phyloP scores from a whole-genome alignment of 164 flowering plant genomes.

The Stephania yunnanensis region DNA sequence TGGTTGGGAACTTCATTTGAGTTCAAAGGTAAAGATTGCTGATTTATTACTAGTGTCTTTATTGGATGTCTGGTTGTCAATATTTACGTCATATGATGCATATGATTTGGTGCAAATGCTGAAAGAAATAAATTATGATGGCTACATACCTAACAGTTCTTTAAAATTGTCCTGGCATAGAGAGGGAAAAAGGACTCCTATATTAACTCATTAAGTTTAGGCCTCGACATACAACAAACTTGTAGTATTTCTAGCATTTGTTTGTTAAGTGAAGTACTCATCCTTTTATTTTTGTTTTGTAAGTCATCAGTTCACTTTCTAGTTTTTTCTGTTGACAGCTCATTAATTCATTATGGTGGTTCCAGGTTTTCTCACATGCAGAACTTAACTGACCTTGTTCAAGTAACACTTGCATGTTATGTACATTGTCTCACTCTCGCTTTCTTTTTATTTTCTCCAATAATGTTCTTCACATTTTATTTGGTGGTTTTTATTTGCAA shows the following conservation, averaged over 20 bases:
- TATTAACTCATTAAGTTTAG: too few relatives aligned
- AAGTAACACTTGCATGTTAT: constrained; percentile 53
- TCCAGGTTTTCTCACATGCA: constrained; percentile 76
- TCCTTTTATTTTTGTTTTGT: not conserved
- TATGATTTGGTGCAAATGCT: not conserved
- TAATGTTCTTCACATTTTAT: not conserved
- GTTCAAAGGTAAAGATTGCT: constrained; percentile 45
- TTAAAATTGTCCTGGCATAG: not conserved
- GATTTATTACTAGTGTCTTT: not conserved
- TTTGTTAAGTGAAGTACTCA: not conserved
- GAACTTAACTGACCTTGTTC: constrained; percentile 84
- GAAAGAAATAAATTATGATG: not conserved
- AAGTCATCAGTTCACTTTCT: not conserved
- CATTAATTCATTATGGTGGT: constrained; percentile 78
- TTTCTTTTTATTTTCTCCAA: not conserved
- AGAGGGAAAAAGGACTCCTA: not conserved
- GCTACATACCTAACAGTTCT: not conserved
- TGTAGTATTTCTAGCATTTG: not conserved
- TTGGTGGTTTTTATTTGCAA: not conserved
- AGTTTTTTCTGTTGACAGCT: constrained; percentile 26
- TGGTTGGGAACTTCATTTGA: constrained; percentile 78
- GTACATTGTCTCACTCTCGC: constrained; percentile 21
- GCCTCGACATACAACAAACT: too few relatives aligned
- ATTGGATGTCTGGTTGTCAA: not conserved
- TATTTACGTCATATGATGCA: not conserved